Base-by-base conservation (phyloP, 176 grass and related monocot genomes). In the Ananas comosus region DNA sequence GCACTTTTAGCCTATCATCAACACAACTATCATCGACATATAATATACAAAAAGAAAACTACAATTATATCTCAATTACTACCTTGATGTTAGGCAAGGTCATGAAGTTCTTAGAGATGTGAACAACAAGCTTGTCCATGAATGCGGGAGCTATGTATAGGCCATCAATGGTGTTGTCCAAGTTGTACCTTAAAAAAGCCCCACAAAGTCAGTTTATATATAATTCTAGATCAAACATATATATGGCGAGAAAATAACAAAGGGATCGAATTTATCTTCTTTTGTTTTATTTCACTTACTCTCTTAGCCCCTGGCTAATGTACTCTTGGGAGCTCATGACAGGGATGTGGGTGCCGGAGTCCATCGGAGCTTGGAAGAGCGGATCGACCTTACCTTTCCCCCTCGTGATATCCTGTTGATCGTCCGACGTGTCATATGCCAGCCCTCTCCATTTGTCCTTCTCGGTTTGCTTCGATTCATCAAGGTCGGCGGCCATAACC, bases 361-460 rank as follows among this genome's bases (percentile, higher is more conserved):
- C 73, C 73, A 75, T 75, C 25, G 73, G 73, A 27, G 73, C 73
- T 16, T 75, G 73, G 63, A 75, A 75, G 73, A 75, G 73, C 12
- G 63, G 13, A 61, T 75, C 73, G 9, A 67, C 73, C 49, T 67
- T 3, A 14, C 73, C 73, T 28, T 75, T 75, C 13, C 73, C 73
- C 14, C 73, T 64, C 22, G 73, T 75, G 73, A 75, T 75, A 49
- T 75, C 73, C 73, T 75, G 73, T 64, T 75, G 73, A 50, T 75
- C 73, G 23, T 75, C 73, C 14, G 73, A 75, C 21, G 9, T 42
- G 64, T 75, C 73, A 25, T 50, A 52, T 7, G 63, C 73, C 5
- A 75, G 73, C 14, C 50, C 49, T 1, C 50, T 9, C 73, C 73
- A 75, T 14, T 22, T 51, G 63, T 75, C 73, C 42, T 48, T 21